Conservation (phyloP, 768 basidiomycete species). For the Cyathus striatus region DNA sequence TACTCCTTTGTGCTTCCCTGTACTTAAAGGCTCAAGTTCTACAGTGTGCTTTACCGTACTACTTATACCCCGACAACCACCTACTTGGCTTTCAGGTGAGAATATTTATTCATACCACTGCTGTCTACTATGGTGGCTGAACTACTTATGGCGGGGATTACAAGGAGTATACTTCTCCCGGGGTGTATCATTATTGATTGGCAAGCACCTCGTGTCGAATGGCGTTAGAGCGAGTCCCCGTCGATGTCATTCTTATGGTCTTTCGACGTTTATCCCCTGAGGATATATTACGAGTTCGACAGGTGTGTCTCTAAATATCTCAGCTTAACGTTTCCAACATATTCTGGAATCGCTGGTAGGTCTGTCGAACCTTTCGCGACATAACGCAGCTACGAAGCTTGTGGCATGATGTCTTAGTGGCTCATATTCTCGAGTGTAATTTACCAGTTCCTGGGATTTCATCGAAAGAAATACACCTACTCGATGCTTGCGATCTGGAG, state of each 20-base stretch:
- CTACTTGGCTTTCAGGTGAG: neutral
- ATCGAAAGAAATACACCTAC: conserved; percentile 20
- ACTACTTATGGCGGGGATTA: neutral
- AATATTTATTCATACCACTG: too few relatives aligned
- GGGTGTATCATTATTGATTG: neutral
- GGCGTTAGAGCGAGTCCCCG: conserved; percentile 31
- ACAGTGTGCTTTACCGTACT: neutral
- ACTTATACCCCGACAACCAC: neutral
- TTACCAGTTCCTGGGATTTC: conserved; percentile 43
- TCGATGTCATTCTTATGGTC: conserved; percentile 43
- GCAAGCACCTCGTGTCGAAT: conserved; percentile 6
- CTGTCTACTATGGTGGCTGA: neutral
- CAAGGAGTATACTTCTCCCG: neutral
- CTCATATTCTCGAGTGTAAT: conserved; percentile 32
- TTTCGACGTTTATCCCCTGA: conserved; percentile 32
- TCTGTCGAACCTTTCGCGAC: conserved; percentile 35
- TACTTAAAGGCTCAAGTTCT: too few relatives aligned
- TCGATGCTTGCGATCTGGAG: conserved; percentile 44
- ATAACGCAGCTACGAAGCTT: conserved; percentile 42
- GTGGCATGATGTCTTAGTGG: conserved; percentile 42
- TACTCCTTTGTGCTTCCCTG: too few relatives aligned
- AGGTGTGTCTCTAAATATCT: conserved; percentile 32
- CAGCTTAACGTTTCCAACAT: neutral
- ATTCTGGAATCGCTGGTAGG: conserved; percentile 23
- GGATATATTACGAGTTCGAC: conserved; percentile 40